phyloP scores from a whole-genome alignment of 2,329 filamentous ascomycete species.

The Pseudocercospora crystallina region DNA sequence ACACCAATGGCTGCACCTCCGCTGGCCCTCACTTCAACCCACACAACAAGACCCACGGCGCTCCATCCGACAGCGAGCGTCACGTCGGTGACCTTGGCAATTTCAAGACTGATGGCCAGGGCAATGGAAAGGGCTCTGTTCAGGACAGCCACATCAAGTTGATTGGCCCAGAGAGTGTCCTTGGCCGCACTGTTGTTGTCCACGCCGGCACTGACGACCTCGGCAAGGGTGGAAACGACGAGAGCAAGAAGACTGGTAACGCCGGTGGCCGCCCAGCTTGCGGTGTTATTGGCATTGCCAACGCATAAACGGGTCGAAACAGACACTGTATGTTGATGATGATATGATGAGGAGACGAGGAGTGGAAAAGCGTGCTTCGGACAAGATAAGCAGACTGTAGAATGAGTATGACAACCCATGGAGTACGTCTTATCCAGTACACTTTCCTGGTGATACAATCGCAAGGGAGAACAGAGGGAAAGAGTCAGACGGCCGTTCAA shows the following conservation, averaged over 20 bases:
- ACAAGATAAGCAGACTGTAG: slow-evolving; percentile 6
- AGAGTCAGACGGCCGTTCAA: background rate
- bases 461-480: background rate
- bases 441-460: background rate
- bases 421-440: background rate
- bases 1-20: slow-evolving; percentile 99
- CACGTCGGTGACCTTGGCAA: slow-evolving; percentile 98
- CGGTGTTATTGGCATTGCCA: slow-evolving; percentile 55
- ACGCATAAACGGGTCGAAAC: slow-evolving; percentile 21
- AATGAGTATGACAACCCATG: background rate
- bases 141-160: slow-evolving; percentile 86
- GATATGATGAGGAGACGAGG: slow-evolving; percentile 20
- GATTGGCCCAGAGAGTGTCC: slow-evolving; percentile 91
- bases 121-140: slow-evolving; percentile 79
- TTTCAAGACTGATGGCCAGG: slow-evolving; percentile 91
- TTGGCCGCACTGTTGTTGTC: slow-evolving; percentile 93
- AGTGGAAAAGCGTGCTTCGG: slow-evolving; percentile 9
- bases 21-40: slow-evolving; percentile 99
- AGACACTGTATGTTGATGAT: slow-evolving; percentile 3
- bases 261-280: slow-evolving; percentile 91
- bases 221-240: slow-evolving; percentile 84
- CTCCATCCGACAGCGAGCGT: slow-evolving; percentile 75
- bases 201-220: slow-evolving; percentile 97
- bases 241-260: slow-evolving; percentile 98
- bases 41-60: slow-evolving; percentile 86